Conservation (phyloP, 768 basidiomycete genomes). For the Pholiota conissans region DNA sequence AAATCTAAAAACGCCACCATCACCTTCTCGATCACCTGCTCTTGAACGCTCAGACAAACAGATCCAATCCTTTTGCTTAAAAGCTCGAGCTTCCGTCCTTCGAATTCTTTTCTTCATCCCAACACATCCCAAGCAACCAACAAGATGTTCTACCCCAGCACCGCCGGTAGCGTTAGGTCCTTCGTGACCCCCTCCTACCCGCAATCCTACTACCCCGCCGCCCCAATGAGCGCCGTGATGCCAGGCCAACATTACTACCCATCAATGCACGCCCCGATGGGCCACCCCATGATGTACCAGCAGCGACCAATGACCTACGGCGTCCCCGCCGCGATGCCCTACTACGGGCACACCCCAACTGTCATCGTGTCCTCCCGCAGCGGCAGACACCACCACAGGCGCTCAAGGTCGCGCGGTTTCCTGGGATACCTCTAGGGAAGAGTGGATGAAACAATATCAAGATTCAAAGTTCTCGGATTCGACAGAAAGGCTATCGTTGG, state of each 20-base stretch:
- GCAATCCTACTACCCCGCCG: constrained; percentile 19
- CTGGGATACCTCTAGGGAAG: constrained; percentile 23
- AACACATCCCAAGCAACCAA: neutral
- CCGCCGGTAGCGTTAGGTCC: constrained; percentile 22
- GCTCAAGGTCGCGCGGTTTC: constrained; percentile 22
- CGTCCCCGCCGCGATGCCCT: constrained; percentile 8
- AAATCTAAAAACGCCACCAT: constrained; percentile 1
- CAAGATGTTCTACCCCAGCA: constrained; percentile 27
- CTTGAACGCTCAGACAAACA: constrained; percentile 11
- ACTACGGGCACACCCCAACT: constrained; percentile 20
- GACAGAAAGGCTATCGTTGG: neutral
- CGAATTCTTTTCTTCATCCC: neutral
- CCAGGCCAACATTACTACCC: constrained; percentile 28
- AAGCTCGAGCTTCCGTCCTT: neutral
- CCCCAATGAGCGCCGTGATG: constrained; percentile 28
- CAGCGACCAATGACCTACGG: constrained; percentile 11
- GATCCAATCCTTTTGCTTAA: constrained; percentile 9
- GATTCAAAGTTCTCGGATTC: neutral
- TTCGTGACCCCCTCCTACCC: constrained; percentile 20
- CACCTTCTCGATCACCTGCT: constrained; percentile 6
- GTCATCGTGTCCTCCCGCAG: constrained; percentile 19
- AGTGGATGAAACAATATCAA: neutral
- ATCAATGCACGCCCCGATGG: constrained; percentile 23
- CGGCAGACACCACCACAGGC: constrained; percentile 14
- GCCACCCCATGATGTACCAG: constrained; percentile 17